Evolutionary conservation across 352 stramenopile species (phyloP).

Genomic region (Globisporangium solare): DNA sequence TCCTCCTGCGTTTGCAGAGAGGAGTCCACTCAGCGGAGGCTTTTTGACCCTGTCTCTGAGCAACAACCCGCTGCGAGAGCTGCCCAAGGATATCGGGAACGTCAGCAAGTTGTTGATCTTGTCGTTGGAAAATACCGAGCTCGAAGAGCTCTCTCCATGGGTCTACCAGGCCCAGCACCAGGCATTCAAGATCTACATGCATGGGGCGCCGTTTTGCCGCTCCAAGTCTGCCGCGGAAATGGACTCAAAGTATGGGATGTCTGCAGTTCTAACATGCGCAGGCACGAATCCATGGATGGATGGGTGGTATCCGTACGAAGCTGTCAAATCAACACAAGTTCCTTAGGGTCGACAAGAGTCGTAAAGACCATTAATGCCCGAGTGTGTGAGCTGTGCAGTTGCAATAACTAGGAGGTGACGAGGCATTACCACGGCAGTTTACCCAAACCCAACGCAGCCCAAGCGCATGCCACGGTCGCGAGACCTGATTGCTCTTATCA

Average conservation of each 20-base stretch:
- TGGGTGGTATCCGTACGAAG: constrained; percentile 7
- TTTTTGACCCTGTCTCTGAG: constrained; percentile 12
- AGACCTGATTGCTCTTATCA: too few relatives aligned
- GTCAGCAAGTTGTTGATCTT: constrained; percentile 3
- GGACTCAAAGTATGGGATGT: background rate
- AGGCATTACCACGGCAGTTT: background rate
- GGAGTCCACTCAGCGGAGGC: background rate
- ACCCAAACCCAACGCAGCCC: too few relatives aligned
- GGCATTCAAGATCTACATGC: constrained; percentile 4
- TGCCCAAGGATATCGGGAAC: constrained; percentile 1
- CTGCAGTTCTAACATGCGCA: constrained; percentile 8
- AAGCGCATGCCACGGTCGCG: too few relatives aligned
- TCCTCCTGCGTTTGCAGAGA: background rate
- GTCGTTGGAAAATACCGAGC: constrained; percentile 12
- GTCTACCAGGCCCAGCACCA: background rate
- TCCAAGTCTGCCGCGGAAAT: constrained; percentile 2
- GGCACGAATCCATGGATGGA: constrained; percentile 4
- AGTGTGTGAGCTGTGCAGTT: too few relatives aligned
- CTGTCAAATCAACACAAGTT: too few relatives aligned
- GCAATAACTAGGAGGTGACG: too few relatives aligned
- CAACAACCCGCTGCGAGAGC: constrained; percentile 13
- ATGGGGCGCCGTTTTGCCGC: constrained; percentile 12
- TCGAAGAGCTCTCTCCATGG: constrained; percentile 8
- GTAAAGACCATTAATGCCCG: too few relatives aligned
- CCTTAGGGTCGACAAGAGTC: too few relatives aligned